These are phyloP conservation scores for Colletotrichum plurivorum DNA, from an alignment of 2,329 filamentous ascomycete species.

Conservation along the genomic window DNA sequence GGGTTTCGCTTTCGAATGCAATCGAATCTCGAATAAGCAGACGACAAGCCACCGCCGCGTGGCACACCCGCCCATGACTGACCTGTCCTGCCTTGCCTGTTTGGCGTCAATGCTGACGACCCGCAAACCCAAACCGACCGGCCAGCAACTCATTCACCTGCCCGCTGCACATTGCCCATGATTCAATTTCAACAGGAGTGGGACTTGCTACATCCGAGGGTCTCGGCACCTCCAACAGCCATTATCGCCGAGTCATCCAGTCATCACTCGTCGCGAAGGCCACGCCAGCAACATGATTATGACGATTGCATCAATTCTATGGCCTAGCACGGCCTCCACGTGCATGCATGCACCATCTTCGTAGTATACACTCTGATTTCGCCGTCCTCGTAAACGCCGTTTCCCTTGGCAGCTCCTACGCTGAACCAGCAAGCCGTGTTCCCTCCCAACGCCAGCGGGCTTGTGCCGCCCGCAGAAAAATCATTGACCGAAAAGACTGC, in stretches of 20 bases:
- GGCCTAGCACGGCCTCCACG: neutral
- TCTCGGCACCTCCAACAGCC: conserved; percentile 13
- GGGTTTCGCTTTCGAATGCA: conserved; percentile 15
- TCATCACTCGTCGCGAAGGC: neutral
- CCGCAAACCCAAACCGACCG: conserved; percentile 19
- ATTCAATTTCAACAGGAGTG: conserved; percentile 11
- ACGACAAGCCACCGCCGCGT: conserved; percentile 1
- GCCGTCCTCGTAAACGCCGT: conserved; percentile 33
- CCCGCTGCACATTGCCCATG: neutral
- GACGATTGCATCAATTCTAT: conserved; percentile 20
- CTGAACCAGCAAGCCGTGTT: conserved; percentile 28
- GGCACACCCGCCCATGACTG: neutral
- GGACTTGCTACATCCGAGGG: conserved; percentile 12
- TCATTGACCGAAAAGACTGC: conserved; percentile 6
- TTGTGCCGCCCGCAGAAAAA: conserved; percentile 18
- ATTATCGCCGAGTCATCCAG: neutral
- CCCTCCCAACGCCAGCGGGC: conserved; percentile 34
- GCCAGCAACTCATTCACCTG: neutral
- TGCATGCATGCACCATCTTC: conserved; percentile 22
- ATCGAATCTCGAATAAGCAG: neutral
- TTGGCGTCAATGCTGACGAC: conserved; percentile 15
- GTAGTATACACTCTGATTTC: conserved; percentile 34
- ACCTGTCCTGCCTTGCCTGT: neutral
- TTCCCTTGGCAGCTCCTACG: conserved; percentile 30
- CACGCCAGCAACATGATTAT: neutral